A percentile compares a stretch with the other conserved stretches of the same genome.
Evolutionary conservation across 2,329 filamentous ascomycete species (phyloP).

Genomic region (Cladophialophora carrionii): DNA sequence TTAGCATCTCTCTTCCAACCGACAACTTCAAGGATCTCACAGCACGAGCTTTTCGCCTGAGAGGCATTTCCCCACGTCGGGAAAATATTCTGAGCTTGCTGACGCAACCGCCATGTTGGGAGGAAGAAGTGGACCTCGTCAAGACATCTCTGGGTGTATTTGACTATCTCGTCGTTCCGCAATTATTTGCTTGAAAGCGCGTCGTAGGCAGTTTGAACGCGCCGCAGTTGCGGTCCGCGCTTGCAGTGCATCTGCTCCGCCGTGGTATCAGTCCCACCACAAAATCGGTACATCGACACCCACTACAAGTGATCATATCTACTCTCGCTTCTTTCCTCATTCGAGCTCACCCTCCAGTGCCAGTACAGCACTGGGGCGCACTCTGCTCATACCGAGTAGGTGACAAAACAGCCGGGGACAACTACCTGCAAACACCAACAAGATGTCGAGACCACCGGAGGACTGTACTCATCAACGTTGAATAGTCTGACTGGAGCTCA

Average conservation of each 20-base stretch:
- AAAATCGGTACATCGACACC: background rate
- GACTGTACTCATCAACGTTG: background rate
- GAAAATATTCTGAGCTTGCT: slow-evolving; percentile 29
- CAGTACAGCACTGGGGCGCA: background rate
- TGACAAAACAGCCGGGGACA: background rate
- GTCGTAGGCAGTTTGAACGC: slow-evolving; percentile 16
- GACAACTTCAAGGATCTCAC: slow-evolving; percentile 12
- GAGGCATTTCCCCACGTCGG: slow-evolving; percentile 42
- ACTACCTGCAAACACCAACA: background rate
- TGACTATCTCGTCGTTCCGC: background rate
- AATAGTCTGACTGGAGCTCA: background rate
- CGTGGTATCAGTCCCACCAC: background rate
- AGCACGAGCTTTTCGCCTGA: slow-evolving; percentile 31
- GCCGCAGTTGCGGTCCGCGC: background rate
- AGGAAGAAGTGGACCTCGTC: slow-evolving; percentile 27
- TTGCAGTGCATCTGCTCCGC: background rate
- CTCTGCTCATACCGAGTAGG: background rate
- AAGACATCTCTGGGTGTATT: slow-evolving; percentile 13
- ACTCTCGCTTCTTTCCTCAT: background rate
- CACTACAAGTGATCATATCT: background rate
- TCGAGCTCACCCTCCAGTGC: background rate
- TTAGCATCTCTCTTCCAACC: slow-evolving; percentile 16
- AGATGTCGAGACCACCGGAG: background rate
- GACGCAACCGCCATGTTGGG: slow-evolving; percentile 27
- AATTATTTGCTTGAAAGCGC: slow-evolving; percentile 15